These are phyloP conservation scores for Paratinospora sagittata DNA, from an alignment of 164 flowering plant genomes.

Conservation along the genomic window DNA sequence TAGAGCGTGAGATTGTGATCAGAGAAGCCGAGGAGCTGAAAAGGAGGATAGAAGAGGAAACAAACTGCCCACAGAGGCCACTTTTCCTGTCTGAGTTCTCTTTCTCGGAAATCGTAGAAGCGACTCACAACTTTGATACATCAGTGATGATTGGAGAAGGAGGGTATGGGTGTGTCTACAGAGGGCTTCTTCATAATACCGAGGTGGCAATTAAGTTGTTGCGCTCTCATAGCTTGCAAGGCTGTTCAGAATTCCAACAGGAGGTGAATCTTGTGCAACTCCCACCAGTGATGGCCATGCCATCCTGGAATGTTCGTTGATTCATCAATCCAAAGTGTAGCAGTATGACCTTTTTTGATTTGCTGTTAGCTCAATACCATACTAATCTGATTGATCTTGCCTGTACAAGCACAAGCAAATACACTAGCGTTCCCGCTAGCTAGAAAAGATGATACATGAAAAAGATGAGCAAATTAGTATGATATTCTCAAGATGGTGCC, in stretches of 20 bases:
- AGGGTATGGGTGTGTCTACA: constrained; percentile 71
- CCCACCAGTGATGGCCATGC: neutral
- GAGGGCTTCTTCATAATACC: constrained; percentile 56
- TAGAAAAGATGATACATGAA: no score
- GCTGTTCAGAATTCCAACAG: constrained; percentile 67
- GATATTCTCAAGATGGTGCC: no score
- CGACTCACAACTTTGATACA: constrained; percentile 50
- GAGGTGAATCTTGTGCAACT: constrained; percentile 45
- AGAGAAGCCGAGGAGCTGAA: constrained; percentile 54
- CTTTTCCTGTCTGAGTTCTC: constrained; percentile 51
- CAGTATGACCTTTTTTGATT: neutral
- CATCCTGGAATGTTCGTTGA: neutral
- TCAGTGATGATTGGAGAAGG: constrained; percentile 76
- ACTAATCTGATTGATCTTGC: no score
- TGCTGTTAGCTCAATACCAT: neutral
- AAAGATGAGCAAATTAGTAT: no score
- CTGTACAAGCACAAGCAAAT: no score
- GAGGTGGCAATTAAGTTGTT: constrained; percentile 70
- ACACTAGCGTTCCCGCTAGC: no score
- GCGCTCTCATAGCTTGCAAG: constrained; percentile 51
- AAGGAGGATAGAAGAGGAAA: constrained; percentile 25
- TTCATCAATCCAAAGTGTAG: neutral
- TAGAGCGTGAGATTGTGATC: constrained; percentile 60
- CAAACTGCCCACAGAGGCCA: constrained; percentile 23
- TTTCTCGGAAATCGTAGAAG: constrained; percentile 57